Conservation (phyloP, 1,284 basidiomycete genomes). For the Amylostereum chailletii region DNA sequence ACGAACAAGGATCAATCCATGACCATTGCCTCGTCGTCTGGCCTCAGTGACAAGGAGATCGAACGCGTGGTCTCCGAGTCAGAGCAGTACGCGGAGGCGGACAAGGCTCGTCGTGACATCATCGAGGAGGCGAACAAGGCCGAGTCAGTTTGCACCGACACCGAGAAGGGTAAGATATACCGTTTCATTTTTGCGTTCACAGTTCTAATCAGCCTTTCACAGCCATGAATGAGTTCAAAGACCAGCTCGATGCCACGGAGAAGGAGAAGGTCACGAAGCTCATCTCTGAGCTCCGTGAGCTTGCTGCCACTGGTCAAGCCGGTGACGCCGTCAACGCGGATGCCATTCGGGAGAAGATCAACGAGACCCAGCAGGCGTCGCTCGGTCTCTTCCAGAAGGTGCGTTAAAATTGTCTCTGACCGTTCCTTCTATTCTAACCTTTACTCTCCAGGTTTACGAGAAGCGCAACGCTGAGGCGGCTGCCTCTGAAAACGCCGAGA, state of each 20-base stretch:
- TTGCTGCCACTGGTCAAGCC: constrained; percentile 86
- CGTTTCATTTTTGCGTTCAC: constrained; percentile 1
- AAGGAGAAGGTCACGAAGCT: constrained; percentile 90
- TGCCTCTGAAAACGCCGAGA: constrained; percentile 35
- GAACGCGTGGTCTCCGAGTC: constrained; percentile 95
- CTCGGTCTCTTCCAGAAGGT: constrained; percentile 97
- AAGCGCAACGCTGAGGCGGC: constrained; percentile 71
- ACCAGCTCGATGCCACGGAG: constrained; percentile 88
- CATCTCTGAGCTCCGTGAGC: constrained; percentile 81
- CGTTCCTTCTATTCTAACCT: neutral
- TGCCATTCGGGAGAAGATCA: constrained; percentile 86
- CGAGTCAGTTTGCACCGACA: constrained; percentile 90
- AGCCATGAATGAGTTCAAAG: constrained; percentile 97
- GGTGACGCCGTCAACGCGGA: constrained; percentile 84
- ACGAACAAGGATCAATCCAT: constrained; percentile 96
- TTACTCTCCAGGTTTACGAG: constrained; percentile 65
- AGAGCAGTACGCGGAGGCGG: constrained; percentile 87
- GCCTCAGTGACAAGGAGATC: constrained; percentile 94
- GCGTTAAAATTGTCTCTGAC: constrained; percentile 6
- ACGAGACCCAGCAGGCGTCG: constrained; percentile 93
- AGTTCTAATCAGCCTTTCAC: constrained; percentile 3
- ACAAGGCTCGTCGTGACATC: constrained; percentile 81
- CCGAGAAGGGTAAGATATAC: constrained; percentile 93
- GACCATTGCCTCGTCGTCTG: constrained; percentile 96
- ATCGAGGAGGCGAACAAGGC: constrained; percentile 98